Evolutionary conservation across 2,329 filamentous ascomycete genomes (phyloP), one percentile per base, ranked within the genome.

Genomic region (Monilinia polystroma): DNA sequence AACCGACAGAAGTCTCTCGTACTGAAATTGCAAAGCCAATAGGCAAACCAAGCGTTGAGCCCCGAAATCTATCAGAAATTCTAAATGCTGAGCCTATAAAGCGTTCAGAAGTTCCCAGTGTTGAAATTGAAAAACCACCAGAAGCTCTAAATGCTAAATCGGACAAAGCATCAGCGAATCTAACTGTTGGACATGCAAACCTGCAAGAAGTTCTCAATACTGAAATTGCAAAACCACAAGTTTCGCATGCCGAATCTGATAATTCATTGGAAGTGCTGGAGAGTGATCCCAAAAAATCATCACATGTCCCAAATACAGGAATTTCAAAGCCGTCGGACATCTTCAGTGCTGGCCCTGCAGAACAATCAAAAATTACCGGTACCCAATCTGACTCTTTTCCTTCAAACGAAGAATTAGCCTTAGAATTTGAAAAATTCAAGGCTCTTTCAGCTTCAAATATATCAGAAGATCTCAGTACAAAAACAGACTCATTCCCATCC

Each of bases 401-500:
- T n/a, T 41, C 58, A 6, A 51, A 51, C 26, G 45, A 62, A 16
- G 45, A 51, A 26, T 6, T 62, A 49, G 58, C 58, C 3, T 23
- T 38, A 12, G 58, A 62, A 32, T 62, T 62, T 18, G 58, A 62
- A 38, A 51, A 14, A 10, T 62, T 62, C 1, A 62, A 62, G 20
- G 45, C 32, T 12, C 4, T 20, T 26, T 52, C 58, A 26, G 58
- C n/a, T 38, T n/a, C 29, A 62, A 51, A 41, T 47, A 7, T n/a
- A 26, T 38, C 29, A 38, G n/a, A 4, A 60, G n/a, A 18, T 38
- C 38, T 10, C n/a, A 51, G 26, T 18, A 26, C n/a, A 18, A 20
- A 20, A 3, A 10, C 7, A 1, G 32, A 62, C 4, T 38, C 14
- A 16, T 62, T 62, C 29, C 58, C 58, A 16, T 62, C 58, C 14